Evolutionary conservation across 495 filamentous ascomycete genomes (phyloP), one percentile per base, ranked within the genome.

Genomic region (Podospora pseudocomata): DNA sequence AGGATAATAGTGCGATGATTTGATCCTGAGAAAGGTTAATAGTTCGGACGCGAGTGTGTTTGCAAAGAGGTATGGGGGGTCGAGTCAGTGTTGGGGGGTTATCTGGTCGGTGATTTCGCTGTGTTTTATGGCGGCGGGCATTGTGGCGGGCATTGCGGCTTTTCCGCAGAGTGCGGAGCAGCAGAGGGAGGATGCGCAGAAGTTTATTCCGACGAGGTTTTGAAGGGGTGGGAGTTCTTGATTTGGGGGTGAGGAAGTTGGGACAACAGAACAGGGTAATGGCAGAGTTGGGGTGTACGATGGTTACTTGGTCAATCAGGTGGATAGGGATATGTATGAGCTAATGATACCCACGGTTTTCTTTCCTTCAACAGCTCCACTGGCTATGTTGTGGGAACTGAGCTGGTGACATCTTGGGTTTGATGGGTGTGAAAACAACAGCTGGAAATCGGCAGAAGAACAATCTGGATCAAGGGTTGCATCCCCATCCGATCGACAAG

Each of bases 11-110:
- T 93, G 91, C 75, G 91, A 93, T 68, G 91, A 93, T 68, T 82
- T 93, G n/a, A 92, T 93, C 73, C 81, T 93, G 3, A 86, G 90
- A 64, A 93, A 93, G 80, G 90, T 92, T 61, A 92, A 93, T 73
- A 86, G 82, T 53, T 92, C 90, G 6, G 91, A 93, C 76, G 90
- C 91, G n/a, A 91, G 88, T 72, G 89, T 91, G 18, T 93, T 93
- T 70, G 91, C 91, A 6, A 81, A 90, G 77, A 83, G 86, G 30
- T 93, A 92, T 72, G 91, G 91, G 18, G 91, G 91, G 53, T 91
- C 89, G 2, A 91, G 89, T 20, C 90, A 90, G 69, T 93, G 91
- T 82, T 93, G 91, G 91, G 91, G 91, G 23, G 82, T 92, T 30
- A 85, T 92, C 55, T 93, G 91, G 91, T 89, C 87, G 16, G 78